These are phyloP conservation scores for Clitopilus passeckerianus DNA, from an alignment of 768 basidiomycete genomes.

Conservation along the genomic window DNA sequence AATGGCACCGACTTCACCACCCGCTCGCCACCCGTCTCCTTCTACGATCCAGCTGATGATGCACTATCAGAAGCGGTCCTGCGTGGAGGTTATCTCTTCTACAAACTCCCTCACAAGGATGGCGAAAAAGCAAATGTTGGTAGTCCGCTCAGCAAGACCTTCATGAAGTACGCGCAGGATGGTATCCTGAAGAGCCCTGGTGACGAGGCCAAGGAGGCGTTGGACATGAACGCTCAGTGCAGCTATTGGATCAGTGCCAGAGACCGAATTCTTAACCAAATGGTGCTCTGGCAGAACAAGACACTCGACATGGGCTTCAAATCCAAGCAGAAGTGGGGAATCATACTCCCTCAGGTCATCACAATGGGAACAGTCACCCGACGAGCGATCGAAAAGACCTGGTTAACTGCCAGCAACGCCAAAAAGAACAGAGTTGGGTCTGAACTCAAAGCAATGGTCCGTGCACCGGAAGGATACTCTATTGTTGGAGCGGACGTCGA, in stretches of 20 bases:
- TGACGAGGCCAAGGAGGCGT: constrained; percentile 74
- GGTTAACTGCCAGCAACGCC: constrained; percentile 97
- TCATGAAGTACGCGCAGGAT: constrained; percentile 84
- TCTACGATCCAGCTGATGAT: constrained; percentile 62
- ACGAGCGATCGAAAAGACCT: constrained; percentile 95
- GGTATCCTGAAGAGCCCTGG: constrained; percentile 82
- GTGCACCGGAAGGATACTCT: constrained; percentile 87
- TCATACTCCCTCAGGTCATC: constrained; percentile 94
- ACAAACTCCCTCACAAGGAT: constrained; percentile 95
- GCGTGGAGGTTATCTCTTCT: constrained; percentile 59
- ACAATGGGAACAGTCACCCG: constrained; percentile 99
- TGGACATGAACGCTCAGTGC: constrained; percentile 91
- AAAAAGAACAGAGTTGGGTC: constrained; percentile 98
- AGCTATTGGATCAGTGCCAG: constrained; percentile 97
- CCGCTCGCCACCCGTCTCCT: constrained; percentile 42
- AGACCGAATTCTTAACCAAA: constrained; percentile 88
- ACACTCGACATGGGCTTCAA: constrained; percentile 49
- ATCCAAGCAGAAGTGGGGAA: constrained; percentile 60
- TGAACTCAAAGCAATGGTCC: constrained; percentile 96
- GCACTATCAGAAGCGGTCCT: constrained; percentile 43
- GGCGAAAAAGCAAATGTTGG: constrained; percentile 96
- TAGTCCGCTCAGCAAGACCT: constrained; percentile 82
- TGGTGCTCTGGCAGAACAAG: constrained; percentile 79
- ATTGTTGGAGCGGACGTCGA: constrained; percentile 99
- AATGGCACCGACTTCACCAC: constrained; percentile 35